Base-by-base conservation (phyloP, 371 early-diverging fungal species). In the Capillidium heterosporum region DNA sequence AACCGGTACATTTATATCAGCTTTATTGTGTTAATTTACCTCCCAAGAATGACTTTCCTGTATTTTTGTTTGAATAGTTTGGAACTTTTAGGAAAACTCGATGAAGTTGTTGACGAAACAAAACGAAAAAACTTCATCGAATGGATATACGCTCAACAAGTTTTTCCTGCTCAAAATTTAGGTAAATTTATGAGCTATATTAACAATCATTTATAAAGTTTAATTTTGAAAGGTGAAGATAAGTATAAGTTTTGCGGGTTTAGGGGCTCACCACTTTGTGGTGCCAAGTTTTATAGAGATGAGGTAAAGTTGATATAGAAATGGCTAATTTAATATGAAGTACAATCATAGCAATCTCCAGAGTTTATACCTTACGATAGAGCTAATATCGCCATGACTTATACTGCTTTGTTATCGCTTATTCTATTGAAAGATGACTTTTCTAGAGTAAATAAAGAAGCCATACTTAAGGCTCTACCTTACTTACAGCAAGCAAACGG, bases 61-160 rank as follows among this genome's bases (percentile, higher is more conserved):
- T 89, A 78, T 66, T 91, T 93, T 65, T 75, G 80, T 48, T 63
- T 96, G 10, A 72, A 75, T 11, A 86, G 83, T 1, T 68, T 96
- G 49, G 87, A 89, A 32, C 67, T 92, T 10, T 69, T 93, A 24
- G 80, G 80, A 3, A 73, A 65, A 24, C 64, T 89, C 7, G 85
- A 85, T 3, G 62, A 62, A 1, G 58, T 51, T 5, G 53, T 86
- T 11, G 56, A 73, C 0, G 67, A 65, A 11, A 68, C 74, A 51
- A 66, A 82, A 59, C 75, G 75, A 53, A 46, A 63, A 2, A 76
- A 68, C n/a, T 85, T 85, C 80, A 80, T 94, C 40, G 91, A 94
- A 24, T 96, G 97, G 97, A 82, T 95, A 35, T 96, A 96, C 71
- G 84, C 83, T 23, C 92, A 91, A 67, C 95, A 95, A 64, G 71